Conservation (phyloP, 1,284 basidiomycete species). For the Leccinum solheimii region DNA sequence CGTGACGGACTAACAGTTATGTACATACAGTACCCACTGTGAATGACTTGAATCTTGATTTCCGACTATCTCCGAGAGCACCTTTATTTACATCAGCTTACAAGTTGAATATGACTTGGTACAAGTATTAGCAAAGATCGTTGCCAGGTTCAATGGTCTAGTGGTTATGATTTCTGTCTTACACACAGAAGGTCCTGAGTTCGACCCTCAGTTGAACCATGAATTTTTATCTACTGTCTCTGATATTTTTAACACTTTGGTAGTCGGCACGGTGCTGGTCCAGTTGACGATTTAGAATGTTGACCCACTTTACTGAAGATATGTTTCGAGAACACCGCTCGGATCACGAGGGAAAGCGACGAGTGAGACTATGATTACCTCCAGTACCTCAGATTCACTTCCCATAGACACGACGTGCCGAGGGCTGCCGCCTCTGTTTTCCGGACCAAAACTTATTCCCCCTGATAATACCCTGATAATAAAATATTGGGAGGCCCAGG, state of each 20-base stretch:
- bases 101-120: neutral
- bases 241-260: too few relatives aligned
- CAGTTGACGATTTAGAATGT: too few relatives aligned
- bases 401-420: neutral
- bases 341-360: too few relatives aligned
- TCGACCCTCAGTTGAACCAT: constrained; percentile 61
- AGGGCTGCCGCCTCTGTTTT: neutral
- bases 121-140: accelerated
- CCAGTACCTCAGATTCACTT: neutral
- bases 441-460: constrained; percentile 7
- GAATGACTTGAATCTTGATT: too few relatives aligned
- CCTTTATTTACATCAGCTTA: too few relatives aligned
- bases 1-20: too few relatives aligned
- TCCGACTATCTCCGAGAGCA: too few relatives aligned
- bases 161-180: constrained; percentile 64
- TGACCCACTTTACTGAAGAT: too few relatives aligned
- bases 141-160: constrained; percentile 50
- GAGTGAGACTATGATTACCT: too few relatives aligned
- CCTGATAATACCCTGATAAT: neutral
- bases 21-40: too few relatives aligned
- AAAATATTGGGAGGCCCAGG: neutral
- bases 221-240: constrained; percentile 11
- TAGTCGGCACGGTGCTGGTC: too few relatives aligned
- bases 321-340: too few relatives aligned
- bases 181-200: constrained; percentile 66